These are phyloP conservation scores for Naganishia kalamii DNA, from an alignment of 768 basidiomycete species.

Conservation along the genomic window DNA sequence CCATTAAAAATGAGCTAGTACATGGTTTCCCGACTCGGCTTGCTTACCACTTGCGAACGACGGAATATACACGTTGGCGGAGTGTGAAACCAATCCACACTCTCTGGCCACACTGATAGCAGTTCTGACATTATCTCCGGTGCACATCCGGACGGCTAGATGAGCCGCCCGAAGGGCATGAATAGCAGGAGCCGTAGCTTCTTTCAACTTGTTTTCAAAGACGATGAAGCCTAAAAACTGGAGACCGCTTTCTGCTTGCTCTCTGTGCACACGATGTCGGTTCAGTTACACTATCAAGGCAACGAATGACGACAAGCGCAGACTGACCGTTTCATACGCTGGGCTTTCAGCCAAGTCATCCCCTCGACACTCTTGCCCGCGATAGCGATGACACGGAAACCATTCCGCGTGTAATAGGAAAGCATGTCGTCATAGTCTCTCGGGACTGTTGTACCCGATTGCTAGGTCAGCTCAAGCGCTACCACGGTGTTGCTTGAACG, in stretches of 20 bases:
- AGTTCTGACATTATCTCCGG: constrained; percentile 92
- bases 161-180: constrained; percentile 81
- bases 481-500: constrained; percentile 39
- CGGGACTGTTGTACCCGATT: constrained; percentile 59
- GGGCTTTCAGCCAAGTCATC: constrained; percentile 92
- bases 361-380: constrained; percentile 93
- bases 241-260: constrained; percentile 84
- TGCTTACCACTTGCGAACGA: constrained; percentile 63
- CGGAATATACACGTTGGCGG: constrained; percentile 82
- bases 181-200: constrained; percentile 82
- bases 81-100: constrained; percentile 78
- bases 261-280: constrained; percentile 54
- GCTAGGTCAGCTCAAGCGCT: neutral
- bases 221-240: constrained; percentile 91
- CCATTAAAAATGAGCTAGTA: too few species aligned
- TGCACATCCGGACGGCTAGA: constrained; percentile 93
- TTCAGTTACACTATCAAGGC: neutral
- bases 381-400: constrained; percentile 95
- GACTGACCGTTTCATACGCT: constrained; percentile 80
- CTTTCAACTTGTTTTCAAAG: constrained; percentile 95
- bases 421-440: constrained; percentile 92
- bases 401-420: constrained; percentile 92
- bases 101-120: constrained; percentile 95
- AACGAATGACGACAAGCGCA: neutral
- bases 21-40: neutral